Percentiles rank a stretch among this genome's conserved stretches.
Conservation (phyloP, 371 early-diverging fungal genomes). For the Mucor saturninus region DNA sequence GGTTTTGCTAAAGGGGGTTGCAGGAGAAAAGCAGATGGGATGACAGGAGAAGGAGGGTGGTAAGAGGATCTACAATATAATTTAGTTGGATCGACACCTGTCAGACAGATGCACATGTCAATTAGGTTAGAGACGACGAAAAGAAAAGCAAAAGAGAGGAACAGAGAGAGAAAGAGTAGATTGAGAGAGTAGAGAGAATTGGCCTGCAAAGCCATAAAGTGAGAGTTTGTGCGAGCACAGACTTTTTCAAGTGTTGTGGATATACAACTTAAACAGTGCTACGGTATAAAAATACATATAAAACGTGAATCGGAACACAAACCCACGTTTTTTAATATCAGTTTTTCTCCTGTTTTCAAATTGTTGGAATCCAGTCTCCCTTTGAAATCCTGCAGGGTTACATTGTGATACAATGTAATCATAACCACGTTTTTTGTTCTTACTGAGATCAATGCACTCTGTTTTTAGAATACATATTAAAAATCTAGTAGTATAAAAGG, state of each 20-base stretch:
- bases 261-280: neutral
- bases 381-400: conserved; percentile 4
- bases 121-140: too few relatives aligned
- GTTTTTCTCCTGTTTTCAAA: neutral
- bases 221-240: neutral
- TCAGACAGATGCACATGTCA: neutral
- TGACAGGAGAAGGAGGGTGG: neutral
- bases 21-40: neutral
- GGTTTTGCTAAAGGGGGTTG: neutral
- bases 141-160: neutral
- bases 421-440: neutral
- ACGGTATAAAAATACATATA: conserved; percentile 3
- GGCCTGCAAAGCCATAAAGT: too few relatives aligned
- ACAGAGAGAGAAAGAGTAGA: too few relatives aligned
- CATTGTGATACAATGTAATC: conserved; percentile 1
- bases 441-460: conserved; percentile 2
- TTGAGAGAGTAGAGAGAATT: too few relatives aligned
- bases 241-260: neutral
- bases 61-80: neutral
- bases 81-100: neutral
- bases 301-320: conserved; percentile 5
- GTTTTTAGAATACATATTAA: neutral
- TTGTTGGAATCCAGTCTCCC: neutral
- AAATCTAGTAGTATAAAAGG: neutral
- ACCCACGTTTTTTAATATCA: conserved; percentile 10